phyloP scores from a whole-genome alignment of 2,329 filamentous ascomycete genomes.

The Cryphonectria naterciae region DNA sequence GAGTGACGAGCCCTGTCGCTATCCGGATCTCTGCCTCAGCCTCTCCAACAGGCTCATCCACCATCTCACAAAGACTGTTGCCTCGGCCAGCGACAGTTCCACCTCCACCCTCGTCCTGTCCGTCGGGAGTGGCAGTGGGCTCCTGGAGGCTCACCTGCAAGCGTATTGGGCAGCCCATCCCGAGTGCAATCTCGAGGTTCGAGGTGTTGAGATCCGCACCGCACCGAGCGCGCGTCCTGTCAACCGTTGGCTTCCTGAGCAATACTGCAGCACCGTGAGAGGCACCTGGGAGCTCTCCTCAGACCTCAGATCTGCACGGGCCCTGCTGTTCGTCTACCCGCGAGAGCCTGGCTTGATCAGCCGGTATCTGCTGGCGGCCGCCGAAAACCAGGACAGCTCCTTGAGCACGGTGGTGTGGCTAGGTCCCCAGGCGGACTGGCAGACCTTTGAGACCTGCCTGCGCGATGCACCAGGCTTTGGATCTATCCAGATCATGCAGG shows the following conservation, averaged over 20 bases:
- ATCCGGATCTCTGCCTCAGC: constrained; percentile 25
- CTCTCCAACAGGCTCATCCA: constrained; percentile 22
- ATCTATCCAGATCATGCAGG: background rate
- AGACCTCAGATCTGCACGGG: background rate
- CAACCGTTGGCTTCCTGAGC: constrained; percentile 25
- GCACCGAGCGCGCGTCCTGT: background rate
- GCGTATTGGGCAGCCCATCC: constrained; percentile 1
- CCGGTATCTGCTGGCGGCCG: constrained; percentile 16
- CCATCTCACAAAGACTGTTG: constrained; percentile 15
- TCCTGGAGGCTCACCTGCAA: constrained; percentile 25
- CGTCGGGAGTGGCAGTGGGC: constrained; percentile 27
- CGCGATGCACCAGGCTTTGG: constrained; percentile 5
- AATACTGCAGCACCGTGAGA: constrained; percentile 14
- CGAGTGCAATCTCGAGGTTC: background rate
- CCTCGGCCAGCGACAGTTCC: background rate
- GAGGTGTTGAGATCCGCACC: constrained; percentile 23
- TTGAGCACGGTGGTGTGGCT: constrained; percentile 22
- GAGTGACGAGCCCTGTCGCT: constrained; percentile 10
- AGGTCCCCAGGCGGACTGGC: constrained; percentile 23
- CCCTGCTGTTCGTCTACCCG: constrained; percentile 27
- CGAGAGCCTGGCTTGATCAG: constrained; percentile 16
- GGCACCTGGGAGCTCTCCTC: constrained; percentile 26
- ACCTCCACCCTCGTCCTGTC: constrained; percentile 19
- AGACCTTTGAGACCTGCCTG: constrained; percentile 14
- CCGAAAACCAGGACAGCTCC: background rate